These are phyloP conservation scores for Ophiostoma quercus DNA, from an alignment of 2,329 filamentous ascomycete species.

Conservation along the genomic window DNA sequence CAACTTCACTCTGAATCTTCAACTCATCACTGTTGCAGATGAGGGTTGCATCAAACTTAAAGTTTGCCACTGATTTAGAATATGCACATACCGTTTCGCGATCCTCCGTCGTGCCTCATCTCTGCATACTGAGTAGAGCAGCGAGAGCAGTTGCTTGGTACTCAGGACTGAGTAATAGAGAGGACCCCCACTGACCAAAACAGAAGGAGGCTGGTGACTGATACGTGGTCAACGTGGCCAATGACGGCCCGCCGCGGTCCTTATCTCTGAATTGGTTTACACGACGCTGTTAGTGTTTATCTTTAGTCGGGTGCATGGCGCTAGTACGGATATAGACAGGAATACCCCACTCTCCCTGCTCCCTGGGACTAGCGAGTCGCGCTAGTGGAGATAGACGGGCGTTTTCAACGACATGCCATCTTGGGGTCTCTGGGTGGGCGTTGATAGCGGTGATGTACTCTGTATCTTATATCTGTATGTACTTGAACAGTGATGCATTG, in stretches of 20 bases:
- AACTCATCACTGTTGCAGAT: too few species aligned
- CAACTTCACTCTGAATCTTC: too few species aligned
- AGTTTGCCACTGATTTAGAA: not conserved
- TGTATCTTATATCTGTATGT: too few species aligned
- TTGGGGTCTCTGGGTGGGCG: not conserved
- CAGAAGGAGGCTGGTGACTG: not conserved
- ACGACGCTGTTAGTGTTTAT: constrained; percentile 25
- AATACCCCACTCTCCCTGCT: not conserved
- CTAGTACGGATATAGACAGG: not conserved
- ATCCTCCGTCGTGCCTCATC: not conserved
- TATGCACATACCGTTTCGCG: not conserved
- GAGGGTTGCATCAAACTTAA: not conserved
- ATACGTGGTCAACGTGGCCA: constrained; percentile 20
- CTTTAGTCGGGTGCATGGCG: not conserved
- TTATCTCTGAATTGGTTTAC: constrained; percentile 27
- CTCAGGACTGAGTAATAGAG: not conserved
- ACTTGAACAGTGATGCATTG: not conserved
- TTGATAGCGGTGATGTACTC: not conserved
- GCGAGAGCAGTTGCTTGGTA: not conserved
- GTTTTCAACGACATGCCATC: not conserved
- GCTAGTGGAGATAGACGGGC: not conserved
- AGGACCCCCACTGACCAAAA: not conserved
- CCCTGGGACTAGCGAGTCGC: constrained; percentile 7
- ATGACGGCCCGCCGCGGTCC: constrained; percentile 23
- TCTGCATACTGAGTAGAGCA: not conserved